Evolutionary conservation across 352 stramenopile genomes (phyloP).

Genomic region (Phytophthora fragariaefolia): DNA sequence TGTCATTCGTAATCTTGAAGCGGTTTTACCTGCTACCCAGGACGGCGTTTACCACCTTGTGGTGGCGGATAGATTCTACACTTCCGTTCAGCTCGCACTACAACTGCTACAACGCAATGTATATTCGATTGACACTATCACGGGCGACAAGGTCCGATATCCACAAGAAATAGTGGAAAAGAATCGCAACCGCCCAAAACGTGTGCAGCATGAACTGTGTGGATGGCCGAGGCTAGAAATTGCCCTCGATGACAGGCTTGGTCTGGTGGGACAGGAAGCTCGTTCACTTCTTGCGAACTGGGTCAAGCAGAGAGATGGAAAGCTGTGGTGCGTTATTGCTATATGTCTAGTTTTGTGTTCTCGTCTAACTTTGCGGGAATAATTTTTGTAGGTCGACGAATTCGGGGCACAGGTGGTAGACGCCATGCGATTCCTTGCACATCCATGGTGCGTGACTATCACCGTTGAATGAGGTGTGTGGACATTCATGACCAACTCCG

Average conservation of each 20-base stretch:
- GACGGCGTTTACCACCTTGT: too few species aligned
- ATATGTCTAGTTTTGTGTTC: too few species aligned
- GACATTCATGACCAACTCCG: too few species aligned
- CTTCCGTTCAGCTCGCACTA: too few species aligned
- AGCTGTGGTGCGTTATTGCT: neutral
- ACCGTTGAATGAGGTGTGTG: too few species aligned
- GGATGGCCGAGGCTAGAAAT: constrained; percentile 1
- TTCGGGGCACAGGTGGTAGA: too few species aligned
- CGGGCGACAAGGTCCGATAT: neutral
- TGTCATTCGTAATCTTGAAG: constrained; percentile 12
- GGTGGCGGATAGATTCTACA: too few species aligned
- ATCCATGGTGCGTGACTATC: too few species aligned
- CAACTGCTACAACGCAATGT: constrained; percentile 15
- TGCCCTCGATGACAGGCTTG: constrained; percentile 3
- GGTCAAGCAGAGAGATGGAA: constrained; percentile 8
- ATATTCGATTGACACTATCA: constrained; percentile 20
- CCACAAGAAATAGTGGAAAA: constrained; percentile 2
- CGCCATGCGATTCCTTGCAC: too few species aligned
- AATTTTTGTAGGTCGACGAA: too few species aligned
- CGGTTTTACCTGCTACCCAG: too few species aligned
- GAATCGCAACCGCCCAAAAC: neutral
- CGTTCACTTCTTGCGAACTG: neutral
- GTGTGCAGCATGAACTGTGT: neutral
- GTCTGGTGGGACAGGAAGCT: neutral
- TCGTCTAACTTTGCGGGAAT: too few species aligned